A percentile compares a stretch with the other conserved stretches of the same genome.
Conservation (phyloP, 129 eudicot species). For the Glebionis coronaria region DNA sequence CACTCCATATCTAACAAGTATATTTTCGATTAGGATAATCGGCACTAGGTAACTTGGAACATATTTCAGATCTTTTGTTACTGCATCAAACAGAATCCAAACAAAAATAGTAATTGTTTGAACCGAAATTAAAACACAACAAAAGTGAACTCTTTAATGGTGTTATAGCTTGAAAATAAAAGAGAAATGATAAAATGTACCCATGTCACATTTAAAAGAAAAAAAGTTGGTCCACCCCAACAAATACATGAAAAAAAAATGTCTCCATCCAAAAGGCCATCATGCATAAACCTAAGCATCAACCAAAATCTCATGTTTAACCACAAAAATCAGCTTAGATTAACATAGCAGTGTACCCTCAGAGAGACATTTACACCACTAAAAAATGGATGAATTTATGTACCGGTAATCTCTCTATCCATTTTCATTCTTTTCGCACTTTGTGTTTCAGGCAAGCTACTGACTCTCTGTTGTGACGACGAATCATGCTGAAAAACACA, state of each 20-base stretch:
- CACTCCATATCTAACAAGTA: too few species aligned
- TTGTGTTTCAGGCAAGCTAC: constrained; percentile 55
- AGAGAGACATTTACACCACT: constrained; percentile 26
- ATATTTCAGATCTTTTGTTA: too few species aligned
- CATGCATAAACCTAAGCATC: constrained; percentile 7
- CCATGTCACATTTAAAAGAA: not conserved
- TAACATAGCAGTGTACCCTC: constrained; percentile 18
- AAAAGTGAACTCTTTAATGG: not conserved
- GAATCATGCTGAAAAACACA: constrained; percentile 72
- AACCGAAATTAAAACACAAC: not conserved
- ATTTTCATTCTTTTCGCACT: constrained; percentile 78
- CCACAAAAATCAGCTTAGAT: constrained; percentile 14
- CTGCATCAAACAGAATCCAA: not conserved
- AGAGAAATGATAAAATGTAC: too few species aligned
- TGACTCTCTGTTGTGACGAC: constrained; percentile 39
- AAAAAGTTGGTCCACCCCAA: not conserved
- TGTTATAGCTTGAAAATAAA: not conserved
- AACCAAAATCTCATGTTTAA: constrained; percentile 18
- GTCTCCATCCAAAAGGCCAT: not conserved
- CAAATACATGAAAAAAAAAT: constrained; percentile 1
- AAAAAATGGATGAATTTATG: constrained; percentile 34
- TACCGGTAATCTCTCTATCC: constrained; percentile 78
- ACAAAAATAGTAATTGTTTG: not conserved
- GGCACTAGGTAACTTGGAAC: too few species aligned
- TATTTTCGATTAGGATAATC: too few species aligned